Base-by-base conservation (phyloP, 2,329 filamentous ascomycete genomes). In the Fusarium marasasianum region DNA sequence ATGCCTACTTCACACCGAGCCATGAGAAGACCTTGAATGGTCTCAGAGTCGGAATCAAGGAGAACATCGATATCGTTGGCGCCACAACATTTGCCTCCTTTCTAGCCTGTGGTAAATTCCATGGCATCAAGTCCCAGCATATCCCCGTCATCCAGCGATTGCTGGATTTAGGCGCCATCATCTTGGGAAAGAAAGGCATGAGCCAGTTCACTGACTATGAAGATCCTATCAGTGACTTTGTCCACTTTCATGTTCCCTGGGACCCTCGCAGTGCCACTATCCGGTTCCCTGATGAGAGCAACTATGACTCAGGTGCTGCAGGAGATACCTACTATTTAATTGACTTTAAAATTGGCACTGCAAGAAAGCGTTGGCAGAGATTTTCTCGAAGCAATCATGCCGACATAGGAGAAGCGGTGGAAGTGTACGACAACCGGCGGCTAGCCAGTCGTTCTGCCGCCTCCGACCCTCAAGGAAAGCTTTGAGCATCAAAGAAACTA, bases 31-130 rank as follows among this genome's bases (percentile, higher is more conserved):
- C 45, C 0, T 53, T 62, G 2, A 41, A 67, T 4, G 51, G 66
- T 12, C 45, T 72, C 5, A 47, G 61, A 1, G 51, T 73, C 3
- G 54, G 18, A 12, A 29, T 72, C 18, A 74, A 74, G 24, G 71
- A 74, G n/a, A 26, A 66, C 3, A 66, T 53, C 8, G 60, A 74
- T 17, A 41, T 72, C 5, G 29, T 33, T 15, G 72, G 72, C 2
- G 33, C 69, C 64, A 72, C 60, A 3, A 74, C 57, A 5, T 29
- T 29, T 29, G 44, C 12, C 24, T 14, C 44, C 18, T 22, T 18
- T 8, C 26, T 29, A 7, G 11, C 3, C 18, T 47, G 22, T 1
- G 24, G 18, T 20, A 5, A 29, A 29, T 29, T 29, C 18, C 8
- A 15, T 29, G 26, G 24, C 15, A 47, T 47, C 44, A 22, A 29